Evolutionary conservation across 2,329 filamentous ascomycete genomes (phyloP).

Genomic region (Cercospora sojina): DNA sequence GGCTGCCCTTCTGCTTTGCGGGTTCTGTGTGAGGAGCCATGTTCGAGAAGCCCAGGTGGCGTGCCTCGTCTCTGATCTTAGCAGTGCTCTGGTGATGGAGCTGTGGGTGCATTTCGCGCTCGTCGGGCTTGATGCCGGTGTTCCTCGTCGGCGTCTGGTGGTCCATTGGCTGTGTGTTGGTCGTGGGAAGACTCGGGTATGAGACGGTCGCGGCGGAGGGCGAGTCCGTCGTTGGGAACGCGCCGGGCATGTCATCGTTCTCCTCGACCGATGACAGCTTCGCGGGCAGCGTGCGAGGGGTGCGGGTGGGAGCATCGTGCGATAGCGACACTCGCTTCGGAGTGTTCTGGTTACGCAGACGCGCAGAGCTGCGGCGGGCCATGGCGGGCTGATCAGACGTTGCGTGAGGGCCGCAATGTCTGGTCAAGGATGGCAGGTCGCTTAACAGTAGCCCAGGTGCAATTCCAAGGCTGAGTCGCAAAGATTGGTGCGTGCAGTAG

Average conservation of each 20-base stretch:
- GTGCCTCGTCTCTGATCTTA: constrained; percentile 73
- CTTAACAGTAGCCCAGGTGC: neutral
- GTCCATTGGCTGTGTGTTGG: constrained; percentile 9
- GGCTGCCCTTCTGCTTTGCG: constrained; percentile 43
- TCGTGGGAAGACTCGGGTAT: constrained; percentile 26
- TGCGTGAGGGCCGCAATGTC: neutral
- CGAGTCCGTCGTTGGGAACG: constrained; percentile 36
- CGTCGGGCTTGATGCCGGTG: constrained; percentile 66
- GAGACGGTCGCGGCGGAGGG: constrained; percentile 18
- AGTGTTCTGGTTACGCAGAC: constrained; percentile 35
- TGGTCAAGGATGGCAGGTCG: constrained; percentile 12
- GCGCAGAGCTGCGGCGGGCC: constrained; percentile 39
- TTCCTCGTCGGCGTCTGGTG: constrained; percentile 60
- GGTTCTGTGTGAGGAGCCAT: constrained; percentile 60
- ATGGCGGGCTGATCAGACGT: constrained; percentile 20
- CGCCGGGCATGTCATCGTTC: constrained; percentile 42
- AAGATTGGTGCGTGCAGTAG: constrained; percentile 11
- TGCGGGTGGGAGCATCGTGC: constrained; percentile 34
- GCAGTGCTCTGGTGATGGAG: constrained; percentile 73
- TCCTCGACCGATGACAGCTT: constrained; percentile 50
- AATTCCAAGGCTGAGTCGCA: constrained; percentile 2
- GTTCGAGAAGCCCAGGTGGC: constrained; percentile 78
- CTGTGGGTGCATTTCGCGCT: constrained; percentile 88
- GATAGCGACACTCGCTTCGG: constrained; percentile 39
- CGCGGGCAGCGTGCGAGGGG: constrained; percentile 37